Base-by-base conservation (phyloP, 2,329 filamentous ascomycete genomes). In the Trichoderma gracile region DNA sequence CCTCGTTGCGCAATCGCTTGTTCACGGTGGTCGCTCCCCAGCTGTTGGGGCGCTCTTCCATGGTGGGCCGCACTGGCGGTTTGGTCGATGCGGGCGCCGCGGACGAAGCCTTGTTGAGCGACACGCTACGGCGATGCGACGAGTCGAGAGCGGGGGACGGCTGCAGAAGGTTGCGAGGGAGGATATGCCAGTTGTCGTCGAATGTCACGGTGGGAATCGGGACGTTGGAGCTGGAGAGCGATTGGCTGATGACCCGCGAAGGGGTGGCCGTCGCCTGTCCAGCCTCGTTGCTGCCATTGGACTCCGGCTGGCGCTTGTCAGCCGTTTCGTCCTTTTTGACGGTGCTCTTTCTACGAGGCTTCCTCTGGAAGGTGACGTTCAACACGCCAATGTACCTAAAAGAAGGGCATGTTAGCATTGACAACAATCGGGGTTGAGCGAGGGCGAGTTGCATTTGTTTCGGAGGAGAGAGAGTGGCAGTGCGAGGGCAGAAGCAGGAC, bases 21-120 rank as follows among this genome's bases (percentile, higher is more conserved):
- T 98, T 98, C 65, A 97, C 91, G 23, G 90, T 93, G 0, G 93
- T 97, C 17, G 93, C 92, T 8, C 94, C 93, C 93, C 94, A 97
- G 71, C 86, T 88, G 68, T 86, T 86, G 8, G 86, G 83, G 21
- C 84, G 80, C 49, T 86, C 81, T 25, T 86, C 82, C 65, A 88
- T 78, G 52, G 76, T 66, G 68, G 81, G 70, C 62, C 78, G 71
- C 40, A 63, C 49, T 19, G 56, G 56, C 10, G 40, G 42, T 49
- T 69, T 67, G 25, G 57, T 6, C 58, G 54, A 45, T 66, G 45
- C 43, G 61, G 19, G 42, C 69, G 30, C 8, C 47, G 23, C 61
- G 65, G 25, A 38, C 65, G 38, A 67, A 5, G 72, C 27, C 23
- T 72, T 75, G 5, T 71, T 56, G 6, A 71, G 71, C 40, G 76